Percentiles rank a stretch among this genome's conserved stretches.
Conservation (phyloP, 2,329 filamentous ascomycete species). For the Sclerotinia glacialis region DNA sequence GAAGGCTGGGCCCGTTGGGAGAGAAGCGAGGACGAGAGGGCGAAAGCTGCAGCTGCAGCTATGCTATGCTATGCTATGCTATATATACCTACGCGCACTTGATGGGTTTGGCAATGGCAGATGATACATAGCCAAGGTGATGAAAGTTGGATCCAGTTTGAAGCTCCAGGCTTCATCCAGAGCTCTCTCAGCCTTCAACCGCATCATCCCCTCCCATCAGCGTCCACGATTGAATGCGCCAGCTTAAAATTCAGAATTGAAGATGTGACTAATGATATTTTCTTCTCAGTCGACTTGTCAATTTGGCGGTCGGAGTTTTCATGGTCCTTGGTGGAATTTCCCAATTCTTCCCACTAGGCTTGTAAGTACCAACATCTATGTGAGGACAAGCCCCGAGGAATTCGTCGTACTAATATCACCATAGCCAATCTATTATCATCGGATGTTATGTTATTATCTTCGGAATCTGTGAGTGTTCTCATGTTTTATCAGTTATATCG, state of each 20-base stretch:
- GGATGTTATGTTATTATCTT: constrained; percentile 89
- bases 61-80: neutral
- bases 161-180: constrained; percentile 11
- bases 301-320: constrained; percentile 80
- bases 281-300: constrained; percentile 77
- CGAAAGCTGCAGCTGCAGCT: neutral
- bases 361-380: constrained; percentile 35
- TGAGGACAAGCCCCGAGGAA: neutral
- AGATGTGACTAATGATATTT: constrained; percentile 33
- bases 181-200: constrained; percentile 7
- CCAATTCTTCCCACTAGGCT: constrained; percentile 56
- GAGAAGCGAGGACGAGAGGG: neutral
- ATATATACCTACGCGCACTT: neutral
- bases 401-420: neutral
- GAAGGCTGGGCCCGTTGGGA: neutral
- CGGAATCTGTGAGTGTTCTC: constrained; percentile 64
- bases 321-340: constrained; percentile 82
- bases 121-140: neutral
- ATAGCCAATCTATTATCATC: constrained; percentile 70
- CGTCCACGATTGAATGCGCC: constrained; percentile 26
- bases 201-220: constrained; percentile 9
- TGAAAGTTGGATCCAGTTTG: neutral
- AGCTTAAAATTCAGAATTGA: neutral
- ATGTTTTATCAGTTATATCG: constrained; percentile 4
- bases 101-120: constrained; percentile 1